Base-by-base conservation (phyloP, 108 stramenopile species). In the Stephanodiscus minutulus region DNA sequence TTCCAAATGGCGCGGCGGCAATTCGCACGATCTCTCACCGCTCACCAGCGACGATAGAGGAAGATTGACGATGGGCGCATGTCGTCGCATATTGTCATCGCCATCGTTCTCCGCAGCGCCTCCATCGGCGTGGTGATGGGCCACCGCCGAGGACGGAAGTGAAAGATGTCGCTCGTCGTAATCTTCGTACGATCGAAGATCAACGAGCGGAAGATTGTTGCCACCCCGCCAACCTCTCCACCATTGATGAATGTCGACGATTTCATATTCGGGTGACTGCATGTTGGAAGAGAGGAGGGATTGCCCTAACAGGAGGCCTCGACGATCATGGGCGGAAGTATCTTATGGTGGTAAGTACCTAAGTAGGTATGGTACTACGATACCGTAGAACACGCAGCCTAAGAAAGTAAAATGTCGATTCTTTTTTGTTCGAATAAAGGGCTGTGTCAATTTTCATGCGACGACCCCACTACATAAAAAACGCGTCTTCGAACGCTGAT, bases 1-100 rank as follows among this genome's bases (percentile, higher is more conserved):
- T 28, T 81, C 58, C 12, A 82, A 68, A 58, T 85, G 66, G 24
- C 87, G 79, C 12, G 87, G 82, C 21, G 87, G 87, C 37, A 88
- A 68, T 55, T 88, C 87, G 48, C 73, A 88, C 1, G 79, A 71
- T 75, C 87, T 55, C 63, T 83, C 79, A 24, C 82, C 82, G 9
- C 29, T 64, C 25, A 70, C 1, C 7, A 83, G 50, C n/a, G 71
- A 57, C 11, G 56, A 47, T 12, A 83, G 29, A 8, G 82, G 77
- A 5, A 83, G 69, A 66, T 79, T 74, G 12, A 83, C 68, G 13
- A 83, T 61, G 6, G 57, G 35, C 1, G 61, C 61, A 15, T 31
- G 15, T 3, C 43, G 3, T 39, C 39, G 11, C 46, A n/a, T n/a
- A n/a, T 10, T 20, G 46, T 55, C 13, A 35, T 15, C 36, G 50